Base-by-base conservation (phyloP, 2,329 filamentous ascomycete species). In the Xylariaceae sp. region DNA sequence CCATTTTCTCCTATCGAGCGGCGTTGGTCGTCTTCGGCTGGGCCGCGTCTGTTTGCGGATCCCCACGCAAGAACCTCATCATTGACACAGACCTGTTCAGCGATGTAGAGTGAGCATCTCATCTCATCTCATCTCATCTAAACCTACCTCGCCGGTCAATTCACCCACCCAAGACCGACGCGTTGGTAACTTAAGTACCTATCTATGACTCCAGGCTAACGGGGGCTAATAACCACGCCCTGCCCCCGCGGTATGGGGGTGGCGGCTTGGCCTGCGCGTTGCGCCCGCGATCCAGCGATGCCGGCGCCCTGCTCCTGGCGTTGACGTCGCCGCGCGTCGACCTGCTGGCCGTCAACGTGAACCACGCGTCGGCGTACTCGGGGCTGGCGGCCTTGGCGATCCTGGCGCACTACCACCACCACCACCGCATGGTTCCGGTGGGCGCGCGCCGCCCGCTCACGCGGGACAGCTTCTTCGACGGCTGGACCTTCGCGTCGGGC, bases 11-110 rank as follows among this genome's bases (percentile, higher is more conserved):
- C n/a, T n/a, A n/a, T n/a, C n/a, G n/a, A n/a, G n/a, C n/a, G n/a
- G n/a, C n/a, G n/a, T n/a, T n/a, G n/a, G n/a, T n/a, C n/a, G n/a
- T n/a, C n/a, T n/a, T n/a, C n/a, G n/a, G n/a, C 24, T 26, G 24
- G 13, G 13, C 19, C 11, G 18, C 35, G 11, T 35, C 35, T 7
- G 8, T 36, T 18, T 29, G 26, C n/a, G 21, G 5, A 4, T 10
- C 14, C 16, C 16, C 23, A n/a, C 36, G 34, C 19, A 63, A 60
- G 36, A 61, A 60, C 19, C 47, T 68, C 19, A 61, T 69, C 30
- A 55, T 68, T 16, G 65, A 68, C 45, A 68, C 65, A 0, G 65
- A 68, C 37, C 47, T 69, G 9, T 66, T 63, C 44, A 63, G 60
- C 22, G 65, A 68, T 33, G 64, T 67, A 23, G 65, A 68, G 61